Base-by-base conservation (phyloP, 225 moss, liverwort and hornwort genomes). In the Sphagnum tenellum region DNA sequence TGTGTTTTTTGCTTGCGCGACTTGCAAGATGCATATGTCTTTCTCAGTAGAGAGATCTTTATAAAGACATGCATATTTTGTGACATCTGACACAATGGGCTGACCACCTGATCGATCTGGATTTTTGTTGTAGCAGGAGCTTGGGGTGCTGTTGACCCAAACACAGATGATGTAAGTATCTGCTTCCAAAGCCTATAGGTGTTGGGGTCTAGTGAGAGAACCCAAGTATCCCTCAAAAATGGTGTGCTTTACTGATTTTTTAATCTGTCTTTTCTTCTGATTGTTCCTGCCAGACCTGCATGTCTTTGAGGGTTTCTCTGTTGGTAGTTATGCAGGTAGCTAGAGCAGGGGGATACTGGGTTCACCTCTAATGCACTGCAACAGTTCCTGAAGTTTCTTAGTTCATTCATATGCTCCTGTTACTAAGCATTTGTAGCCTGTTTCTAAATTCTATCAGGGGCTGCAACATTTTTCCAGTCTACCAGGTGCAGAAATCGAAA, bases 401-500 rank as follows among this genome's bases (percentile, higher is more conserved):
- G 29, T 29, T 29, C 29, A 29, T 45, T 29, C 46, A 29, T 5
- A 10, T 29, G 5, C 14, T 44, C 3, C 4, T 63, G 48, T 4
- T 8, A 9, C 47, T 44, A 4, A 48, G 69, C 55, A 60, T 12
- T n/a, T 72, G 62, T 29, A 29, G 29, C 29, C 29, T 29, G 29
- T 29, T 29, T 1, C 29, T 29, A 29, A 29, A 29, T 29, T 29
- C 29, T 29, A 48, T 53, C 3, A 11, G 62, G 55, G 44, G 13
- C 4, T 6, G 55, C 6, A 50, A 8, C 4, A 60, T 10, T 49
- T 44, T 62, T 66, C 59, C 50, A 73, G 70, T 67, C 66, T 11
- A 53, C 73, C 12, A 57, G 64, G 49, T 69, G 64, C 11, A 64
- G 50, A 55, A 66, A 77, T 63, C 67, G 71, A 69, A 82, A 54